Evolutionary conservation across 1,139 yeast genomes (phyloP).

Genomic region (Lipomyces yarrowii): DNA sequence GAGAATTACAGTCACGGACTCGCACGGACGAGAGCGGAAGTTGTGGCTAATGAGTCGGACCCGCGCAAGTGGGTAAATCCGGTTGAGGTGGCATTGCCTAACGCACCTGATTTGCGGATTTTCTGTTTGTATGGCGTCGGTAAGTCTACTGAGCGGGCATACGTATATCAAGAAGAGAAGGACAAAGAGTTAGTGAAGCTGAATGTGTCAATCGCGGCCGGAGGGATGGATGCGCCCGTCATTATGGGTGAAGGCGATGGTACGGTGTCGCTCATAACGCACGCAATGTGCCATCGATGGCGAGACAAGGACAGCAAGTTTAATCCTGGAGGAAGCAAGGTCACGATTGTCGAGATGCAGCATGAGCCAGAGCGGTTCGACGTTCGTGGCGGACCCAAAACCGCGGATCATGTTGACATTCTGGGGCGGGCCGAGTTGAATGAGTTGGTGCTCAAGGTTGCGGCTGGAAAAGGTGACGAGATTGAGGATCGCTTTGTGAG

Average conservation of each 20-base stretch:
- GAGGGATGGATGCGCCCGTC: conserved; percentile 57
- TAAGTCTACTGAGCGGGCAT: conserved; percentile 92
- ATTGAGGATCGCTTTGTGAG: conserved; percentile 66
- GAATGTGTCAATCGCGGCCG: conserved; percentile 68
- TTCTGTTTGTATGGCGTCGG: conserved; percentile 95
- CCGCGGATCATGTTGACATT: conserved; percentile 97
- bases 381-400: conserved; percentile 94
- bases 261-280: conserved; percentile 84
- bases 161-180: conserved; percentile 71
- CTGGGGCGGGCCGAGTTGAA: conserved; percentile 91
- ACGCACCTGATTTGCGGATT: conserved; percentile 89
- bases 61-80: conserved; percentile 91
- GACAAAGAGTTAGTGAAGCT: conserved; percentile 51
- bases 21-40: conserved; percentile 61
- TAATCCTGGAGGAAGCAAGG: conserved; percentile 76
- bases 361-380: conserved; percentile 94
- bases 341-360: conserved; percentile 82
- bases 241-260: conserved; percentile 93
- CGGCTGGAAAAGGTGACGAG: conserved; percentile 71
- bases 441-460: conserved; percentile 73
- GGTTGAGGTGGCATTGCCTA: conserved; percentile 83
- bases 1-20: conserved; percentile 81
- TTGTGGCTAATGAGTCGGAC: conserved; percentile 62
- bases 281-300: conserved; percentile 84
- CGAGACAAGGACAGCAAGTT: conserved; percentile 66